Percentiles rank a stretch among this genome's conserved stretches.
These are phyloP conservation scores for Gaeumannomyces sp. DNA, from an alignment of 2,329 filamentous ascomycete genomes.

Conservation along the genomic window DNA sequence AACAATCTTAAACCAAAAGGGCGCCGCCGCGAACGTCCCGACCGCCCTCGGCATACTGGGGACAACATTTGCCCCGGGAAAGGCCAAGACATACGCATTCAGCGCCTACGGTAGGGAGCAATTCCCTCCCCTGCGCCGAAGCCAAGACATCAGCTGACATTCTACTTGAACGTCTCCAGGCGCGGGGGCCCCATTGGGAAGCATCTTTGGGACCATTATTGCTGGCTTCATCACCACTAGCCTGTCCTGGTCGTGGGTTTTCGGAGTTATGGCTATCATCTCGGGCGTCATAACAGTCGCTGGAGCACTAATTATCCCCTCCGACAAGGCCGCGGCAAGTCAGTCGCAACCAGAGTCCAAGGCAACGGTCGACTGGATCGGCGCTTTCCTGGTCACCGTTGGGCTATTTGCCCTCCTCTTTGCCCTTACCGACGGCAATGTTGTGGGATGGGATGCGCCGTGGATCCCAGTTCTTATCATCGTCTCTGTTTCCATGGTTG, in stretches of 20 bases:
- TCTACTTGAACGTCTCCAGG: slow-evolving; percentile 26
- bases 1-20: slow-evolving; percentile 26
- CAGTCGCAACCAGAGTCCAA: background rate
- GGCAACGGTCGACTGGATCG: slow-evolving; percentile 55
- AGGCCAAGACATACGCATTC: slow-evolving; percentile 66
- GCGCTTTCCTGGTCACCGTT: slow-evolving; percentile 55
- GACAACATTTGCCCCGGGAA: slow-evolving; percentile 59
- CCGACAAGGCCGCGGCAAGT: background rate
- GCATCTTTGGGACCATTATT: slow-evolving; percentile 58
- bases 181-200: slow-evolving; percentile 59
- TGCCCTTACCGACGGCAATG: slow-evolving; percentile 62
- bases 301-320: slow-evolving; percentile 54
- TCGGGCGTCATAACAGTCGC: slow-evolving; percentile 49
- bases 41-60: slow-evolving; percentile 66
- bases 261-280: slow-evolving; percentile 57
- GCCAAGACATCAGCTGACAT: background rate
- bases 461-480: slow-evolving; percentile 57
- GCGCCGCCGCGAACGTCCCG: slow-evolving; percentile 63
- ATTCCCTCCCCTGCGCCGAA: background rate
- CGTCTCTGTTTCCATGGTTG: slow-evolving; percentile 49
- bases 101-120: slow-evolving; percentile 46
- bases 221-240: slow-evolving; percentile 59
- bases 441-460: slow-evolving; percentile 58
- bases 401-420: slow-evolving; percentile 59
- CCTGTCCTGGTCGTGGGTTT: slow-evolving; percentile 60